Evolutionary conservation across 2,329 filamentous ascomycete species (phyloP), one percentile per base, ranked within the genome.

Genomic region (Colletotrichum scovillei): DNA sequence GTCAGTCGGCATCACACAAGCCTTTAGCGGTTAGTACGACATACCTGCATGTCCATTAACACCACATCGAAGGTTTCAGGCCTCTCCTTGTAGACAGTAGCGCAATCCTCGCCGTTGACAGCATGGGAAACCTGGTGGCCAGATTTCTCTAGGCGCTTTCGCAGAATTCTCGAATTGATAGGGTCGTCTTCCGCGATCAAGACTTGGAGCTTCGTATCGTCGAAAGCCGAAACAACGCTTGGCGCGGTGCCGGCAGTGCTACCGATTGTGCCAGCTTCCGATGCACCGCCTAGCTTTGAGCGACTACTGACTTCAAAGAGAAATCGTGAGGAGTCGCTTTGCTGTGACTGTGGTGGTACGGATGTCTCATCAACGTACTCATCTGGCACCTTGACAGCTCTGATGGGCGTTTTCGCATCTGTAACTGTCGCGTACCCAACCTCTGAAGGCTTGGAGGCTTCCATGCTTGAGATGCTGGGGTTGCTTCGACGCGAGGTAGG

Each of bases 21-120:
- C 1, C 0, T 24, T 28, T 2, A 55, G 30, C 19, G 42, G 3
- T 49, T 8, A 11, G n/a, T 4, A 46, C 42, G 30, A 82, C 90
- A 82, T 80, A 95, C 94, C 88, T 97, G 94, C 89, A 98, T 95
- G 79, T 97, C 95, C 95, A 97, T 97, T 75, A 98, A 86, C 60
- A 98, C 87, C 5, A 95, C 92, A 80, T 97, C 94, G 78, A 94
- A 97, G 26, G 84, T 83, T 30, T 81, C 81, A 0, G 91, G 86
- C 63, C 87, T 88, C 58, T 94, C 92, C 63, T 87, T 88, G 80
- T 94, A 95, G 5, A 90, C 87, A 63, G 88, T 86, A 6, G 94
- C 92, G 78, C 95, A 98, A 78, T 97, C 94, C 79, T 97, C 93
- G 8, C 95, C 95, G 75, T 97, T 97, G 49, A 93, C 88, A 0